Evolutionary conservation across 2,329 filamentous ascomycete species (phyloP).

Genomic region (Diaporthe vaccinii): DNA sequence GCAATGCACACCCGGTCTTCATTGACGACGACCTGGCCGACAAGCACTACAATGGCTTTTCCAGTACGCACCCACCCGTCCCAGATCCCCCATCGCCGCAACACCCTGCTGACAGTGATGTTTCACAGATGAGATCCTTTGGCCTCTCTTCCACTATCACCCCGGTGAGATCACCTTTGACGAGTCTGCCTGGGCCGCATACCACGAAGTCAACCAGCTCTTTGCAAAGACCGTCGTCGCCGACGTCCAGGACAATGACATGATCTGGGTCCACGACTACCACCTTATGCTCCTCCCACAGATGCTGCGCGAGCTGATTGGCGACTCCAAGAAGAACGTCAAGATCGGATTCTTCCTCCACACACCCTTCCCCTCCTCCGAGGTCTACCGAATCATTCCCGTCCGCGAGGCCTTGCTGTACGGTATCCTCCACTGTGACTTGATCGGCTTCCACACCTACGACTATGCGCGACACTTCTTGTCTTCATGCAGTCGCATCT

Average conservation of each 20-base stretch:
- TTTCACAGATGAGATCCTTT: conserved; percentile 87
- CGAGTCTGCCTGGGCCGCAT: conserved; percentile 93
- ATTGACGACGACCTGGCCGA: conserved; percentile 94
- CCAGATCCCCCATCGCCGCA: conserved; percentile 26
- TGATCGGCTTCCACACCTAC: conserved; percentile 98
- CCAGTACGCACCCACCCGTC: conserved; percentile 71
- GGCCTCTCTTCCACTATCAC: conserved; percentile 99
- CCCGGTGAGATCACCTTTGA: conserved; percentile 98
- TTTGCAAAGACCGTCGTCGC: conserved; percentile 91
- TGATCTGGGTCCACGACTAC: conserved; percentile 99
- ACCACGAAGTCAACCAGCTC: conserved; percentile 90
- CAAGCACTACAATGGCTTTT: conserved; percentile 97
- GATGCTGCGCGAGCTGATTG: conserved; percentile 93
- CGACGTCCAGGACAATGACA: conserved; percentile 91
- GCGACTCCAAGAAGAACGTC: conserved; percentile 85
- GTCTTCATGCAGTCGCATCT: conserved; percentile 94
- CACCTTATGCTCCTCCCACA: conserved; percentile 96
- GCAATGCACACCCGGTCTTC: conserved; percentile 92
- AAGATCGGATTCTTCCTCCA: conserved; percentile 99
- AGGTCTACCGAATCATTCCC: conserved; percentile 96
- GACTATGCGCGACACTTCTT: conserved; percentile 99
- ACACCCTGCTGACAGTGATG: conserved; percentile 36
- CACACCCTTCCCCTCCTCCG: conserved; percentile 95
- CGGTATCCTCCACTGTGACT: conserved; percentile 91
- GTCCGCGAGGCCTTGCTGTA: conserved; percentile 90